These are phyloP conservation scores for Cyphellophora europaea DNA, from an alignment of 2,329 filamentous ascomycete genomes.

Conservation along the genomic window DNA sequence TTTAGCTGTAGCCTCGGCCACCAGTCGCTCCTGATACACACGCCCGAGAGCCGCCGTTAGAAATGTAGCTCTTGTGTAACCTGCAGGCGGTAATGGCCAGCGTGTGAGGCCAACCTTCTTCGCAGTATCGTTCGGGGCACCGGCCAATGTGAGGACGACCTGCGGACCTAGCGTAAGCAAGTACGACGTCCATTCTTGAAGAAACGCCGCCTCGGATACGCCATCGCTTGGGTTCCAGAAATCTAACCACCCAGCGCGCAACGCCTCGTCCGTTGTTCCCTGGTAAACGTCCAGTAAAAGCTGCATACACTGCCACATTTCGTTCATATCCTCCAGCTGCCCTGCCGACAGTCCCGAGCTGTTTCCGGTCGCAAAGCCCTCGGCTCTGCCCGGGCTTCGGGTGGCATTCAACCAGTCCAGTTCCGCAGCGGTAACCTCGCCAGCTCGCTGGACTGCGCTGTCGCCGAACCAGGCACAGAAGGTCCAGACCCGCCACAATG, in stretches of 20 bases:
- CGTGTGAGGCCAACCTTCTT: slow-evolving; percentile 45
- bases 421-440: slow-evolving; percentile 50
- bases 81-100: slow-evolving; percentile 42
- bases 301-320: slow-evolving; percentile 54
- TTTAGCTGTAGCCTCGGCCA: slow-evolving; percentile 12
- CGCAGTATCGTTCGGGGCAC: slow-evolving; percentile 41
- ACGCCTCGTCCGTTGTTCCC: slow-evolving; percentile 44
- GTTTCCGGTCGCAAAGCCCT: slow-evolving; percentile 51
- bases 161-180: slow-evolving; percentile 50
- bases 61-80: slow-evolving; percentile 45
- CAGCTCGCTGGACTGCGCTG: slow-evolving; percentile 42
- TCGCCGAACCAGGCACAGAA: slow-evolving; percentile 55
- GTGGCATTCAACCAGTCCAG: slow-evolving; percentile 53
- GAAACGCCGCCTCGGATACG: slow-evolving; percentile 39
- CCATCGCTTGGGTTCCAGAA: slow-evolving; percentile 11
- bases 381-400: slow-evolving; percentile 43
- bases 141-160: slow-evolving; percentile 42
- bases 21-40: slow-evolving; percentile 42
- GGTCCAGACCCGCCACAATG: slow-evolving; percentile 57
- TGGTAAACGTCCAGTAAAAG: slow-evolving; percentile 48
- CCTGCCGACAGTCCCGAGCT: slow-evolving; percentile 41
- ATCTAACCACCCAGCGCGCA: slow-evolving; percentile 47
- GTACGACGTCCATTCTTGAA: slow-evolving; percentile 55
- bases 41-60: slow-evolving; percentile 52
- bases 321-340: slow-evolving; percentile 55